These are phyloP conservation scores for Saccharomyces hybrid DNA, from an alignment of 1,139 yeast species.

Conservation along the genomic window DNA sequence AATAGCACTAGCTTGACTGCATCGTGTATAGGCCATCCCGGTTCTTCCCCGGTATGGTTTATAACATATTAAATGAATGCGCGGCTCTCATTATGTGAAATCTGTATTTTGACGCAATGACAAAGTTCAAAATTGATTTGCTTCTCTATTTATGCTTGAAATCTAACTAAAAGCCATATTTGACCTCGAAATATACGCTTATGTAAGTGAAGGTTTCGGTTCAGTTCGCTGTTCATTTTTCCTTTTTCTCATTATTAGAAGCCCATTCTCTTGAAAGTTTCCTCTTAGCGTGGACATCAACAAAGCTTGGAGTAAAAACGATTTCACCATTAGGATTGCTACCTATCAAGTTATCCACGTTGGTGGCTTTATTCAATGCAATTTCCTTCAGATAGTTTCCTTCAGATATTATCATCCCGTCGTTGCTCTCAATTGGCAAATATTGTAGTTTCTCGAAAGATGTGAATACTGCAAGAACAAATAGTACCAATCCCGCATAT, in stretches of 20 bases:
- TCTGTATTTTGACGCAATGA: not conserved
- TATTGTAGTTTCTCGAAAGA: conserved; percentile 23
- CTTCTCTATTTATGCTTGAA: not conserved
- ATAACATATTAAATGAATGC: not conserved
- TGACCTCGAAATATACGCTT: not conserved
- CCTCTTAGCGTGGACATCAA: conserved; percentile 24
- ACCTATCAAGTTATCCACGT: conserved; percentile 26
- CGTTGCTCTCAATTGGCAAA: conserved; percentile 18
- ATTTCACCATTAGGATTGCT: conserved; percentile 29
- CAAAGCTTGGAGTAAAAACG: conserved; percentile 25
- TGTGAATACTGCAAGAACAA: conserved; percentile 20
- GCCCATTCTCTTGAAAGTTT: conserved; percentile 17
- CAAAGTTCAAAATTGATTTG: not conserved
- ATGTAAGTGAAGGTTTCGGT: not conserved
- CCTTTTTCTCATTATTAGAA: not conserved
- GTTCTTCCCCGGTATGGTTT: not conserved
- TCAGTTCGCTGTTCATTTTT: not conserved
- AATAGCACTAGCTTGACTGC: no score
- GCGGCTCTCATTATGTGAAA: not conserved
- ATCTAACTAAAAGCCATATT: not conserved
- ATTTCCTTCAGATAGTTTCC: conserved; percentile 27
- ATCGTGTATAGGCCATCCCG: not conserved
- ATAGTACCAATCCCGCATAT: conserved; percentile 18
- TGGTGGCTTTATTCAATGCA: conserved; percentile 25
- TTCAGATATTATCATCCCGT: conserved; percentile 12